A percentile compares a stretch with the other conserved stretches of the same genome.
Conservation (phyloP, 257 asterid genomes). For the Phtheirospermum japonicum region DNA sequence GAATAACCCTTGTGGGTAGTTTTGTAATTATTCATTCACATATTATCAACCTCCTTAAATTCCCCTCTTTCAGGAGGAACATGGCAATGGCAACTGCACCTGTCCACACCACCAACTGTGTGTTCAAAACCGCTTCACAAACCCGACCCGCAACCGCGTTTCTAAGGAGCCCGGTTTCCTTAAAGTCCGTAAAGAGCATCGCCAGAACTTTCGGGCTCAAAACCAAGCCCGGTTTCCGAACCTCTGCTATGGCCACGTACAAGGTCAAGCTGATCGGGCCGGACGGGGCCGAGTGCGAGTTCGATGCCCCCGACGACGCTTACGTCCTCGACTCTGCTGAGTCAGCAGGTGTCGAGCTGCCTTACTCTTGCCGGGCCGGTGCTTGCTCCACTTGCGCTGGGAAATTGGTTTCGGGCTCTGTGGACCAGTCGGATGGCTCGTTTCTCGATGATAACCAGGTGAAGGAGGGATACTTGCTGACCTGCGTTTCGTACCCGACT, state of each 20-base stretch:
- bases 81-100: background rate
- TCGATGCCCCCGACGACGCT: slow-evolving; percentile 58
- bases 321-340: slow-evolving; percentile 81
- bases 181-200: slow-evolving; percentile 42
- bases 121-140: slow-evolving; percentile 32
- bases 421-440: slow-evolving; percentile 73
- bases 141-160: slow-evolving; percentile 37
- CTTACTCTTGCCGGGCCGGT: slow-evolving; percentile 87
- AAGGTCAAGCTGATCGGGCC: slow-evolving; percentile 62
- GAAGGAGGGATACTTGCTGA: slow-evolving; percentile 53
- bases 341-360: slow-evolving; percentile 63
- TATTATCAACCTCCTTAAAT: too few relatives aligned
- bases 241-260: slow-evolving; percentile 55
- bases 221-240: slow-evolving; percentile 41
- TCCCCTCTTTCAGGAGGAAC: background rate
- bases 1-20: too few relatives aligned
- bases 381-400: slow-evolving; percentile 94
- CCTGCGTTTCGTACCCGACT: slow-evolving; percentile 72
- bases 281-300: slow-evolving; percentile 51
- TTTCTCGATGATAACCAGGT: slow-evolving; percentile 62
- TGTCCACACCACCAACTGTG: slow-evolving; percentile 24
- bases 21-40: too few relatives aligned
- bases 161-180: slow-evolving; percentile 38
- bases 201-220: slow-evolving; percentile 52
- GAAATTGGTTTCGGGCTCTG: slow-evolving; percentile 48